These are phyloP conservation scores for Candida nitratophila DNA, from an alignment of 805 yeast genomes.

Conservation along the genomic window DNA sequence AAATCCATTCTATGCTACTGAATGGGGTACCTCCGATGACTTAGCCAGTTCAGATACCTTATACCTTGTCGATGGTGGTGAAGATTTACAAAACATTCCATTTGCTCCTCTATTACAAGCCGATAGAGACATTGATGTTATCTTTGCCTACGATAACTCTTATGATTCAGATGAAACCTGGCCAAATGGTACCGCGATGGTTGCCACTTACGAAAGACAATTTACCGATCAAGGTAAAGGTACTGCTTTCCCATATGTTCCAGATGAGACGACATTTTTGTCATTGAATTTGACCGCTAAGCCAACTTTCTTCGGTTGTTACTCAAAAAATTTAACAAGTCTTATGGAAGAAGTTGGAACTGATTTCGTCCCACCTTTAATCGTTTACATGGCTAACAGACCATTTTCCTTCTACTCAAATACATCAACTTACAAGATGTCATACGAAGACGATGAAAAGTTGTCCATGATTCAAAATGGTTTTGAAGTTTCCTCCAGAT, in stretches of 20 bases:
- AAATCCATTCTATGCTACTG: constrained; percentile 56
- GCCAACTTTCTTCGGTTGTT: constrained; percentile 84
- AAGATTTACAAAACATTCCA: constrained; percentile 68
- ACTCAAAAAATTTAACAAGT: constrained; percentile 52
- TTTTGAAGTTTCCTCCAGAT: constrained; percentile 58
- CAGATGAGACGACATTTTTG: constrained; percentile 56
- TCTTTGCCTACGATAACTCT: constrained; percentile 61
- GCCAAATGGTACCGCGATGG: constrained; percentile 65
- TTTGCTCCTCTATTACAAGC: constrained; percentile 57
- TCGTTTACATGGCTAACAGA: constrained; percentile 71
- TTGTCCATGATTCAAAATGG: constrained; percentile 64
- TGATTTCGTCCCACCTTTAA: constrained; percentile 53
- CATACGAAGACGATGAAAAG: constrained; percentile 52
- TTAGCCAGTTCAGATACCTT: constrained; percentile 36
- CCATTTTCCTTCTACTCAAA: constrained; percentile 62
- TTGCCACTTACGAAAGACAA: constrained; percentile 52
- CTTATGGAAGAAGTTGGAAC: constrained; percentile 33
- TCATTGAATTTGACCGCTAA: constrained; percentile 52
- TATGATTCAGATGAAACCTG: constrained; percentile 54
- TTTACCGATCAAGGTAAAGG: constrained; percentile 44
- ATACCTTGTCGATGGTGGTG: constrained; percentile 73
- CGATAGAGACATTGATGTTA: constrained; percentile 52
- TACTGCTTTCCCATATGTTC: constrained; percentile 74
- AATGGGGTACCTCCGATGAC: constrained; percentile 28
- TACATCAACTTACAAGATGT: constrained; percentile 64